Base-by-base conservation (phyloP, 495 filamentous ascomycete genomes). In the Penicillium ochrochloron region DNA sequence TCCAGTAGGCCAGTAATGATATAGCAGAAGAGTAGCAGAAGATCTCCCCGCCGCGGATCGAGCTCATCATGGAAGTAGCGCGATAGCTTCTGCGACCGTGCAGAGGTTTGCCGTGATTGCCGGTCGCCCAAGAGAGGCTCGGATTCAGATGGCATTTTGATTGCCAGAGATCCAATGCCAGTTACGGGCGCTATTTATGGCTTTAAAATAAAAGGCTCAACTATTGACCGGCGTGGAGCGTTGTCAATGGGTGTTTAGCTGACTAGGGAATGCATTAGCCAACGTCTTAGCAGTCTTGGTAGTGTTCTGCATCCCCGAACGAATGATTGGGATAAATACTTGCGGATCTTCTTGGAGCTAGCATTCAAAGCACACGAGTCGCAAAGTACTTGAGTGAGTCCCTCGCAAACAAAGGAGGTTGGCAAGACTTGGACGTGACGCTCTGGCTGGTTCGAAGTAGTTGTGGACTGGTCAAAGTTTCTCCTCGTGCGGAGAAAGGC, bases 1-100 rank as follows among this genome's bases (percentile, higher is more conserved):
- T 93, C 90, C 8, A 93, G 81, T 1, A 93, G 76, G 3, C 90
- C 90, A 10, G 89, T 93, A 73, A 90, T 89, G 60, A 89, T 75
- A 66, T 91, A 92, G 74, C 88, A 89, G 56, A 83, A 74, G 3
- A 92, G 79, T 9, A 93, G 79, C 14, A 90, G 64, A 0, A 89
- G 34, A 66, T 92, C 88, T 25, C 84, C 85, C 73, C 84, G 81
- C 31, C 82, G 75, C 0, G 85, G 80, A 54, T 77, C 76, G 55
- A 92, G 73, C 51, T 87, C 78, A 9, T 71, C 65, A 31, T 64
- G 78, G 67, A 90, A 72, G 67, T 82, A 73, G 35, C 75, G 74
- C 3, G 68, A 70, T 61, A 67, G 58, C 29, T 46, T 25, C 14
- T 57, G 62, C 12, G 11, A 31, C 50, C 50, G 25, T 15, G 25